These are phyloP conservation scores for Colletotrichum sp. DNA, from an alignment of 2,329 filamentous ascomycete genomes.

Conservation along the genomic window DNA sequence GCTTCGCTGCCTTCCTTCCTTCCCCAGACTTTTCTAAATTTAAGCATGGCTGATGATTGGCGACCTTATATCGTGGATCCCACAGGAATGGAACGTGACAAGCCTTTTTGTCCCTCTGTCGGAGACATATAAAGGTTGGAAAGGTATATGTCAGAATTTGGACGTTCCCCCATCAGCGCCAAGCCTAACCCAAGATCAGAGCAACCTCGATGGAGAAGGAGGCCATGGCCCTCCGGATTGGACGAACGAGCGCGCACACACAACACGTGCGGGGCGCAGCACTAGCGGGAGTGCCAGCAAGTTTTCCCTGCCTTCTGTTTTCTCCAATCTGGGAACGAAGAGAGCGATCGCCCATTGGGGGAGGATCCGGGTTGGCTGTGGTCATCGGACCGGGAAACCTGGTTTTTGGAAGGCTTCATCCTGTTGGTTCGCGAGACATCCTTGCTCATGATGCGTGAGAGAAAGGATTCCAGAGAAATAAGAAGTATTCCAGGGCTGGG, in stretches of 20 bases:
- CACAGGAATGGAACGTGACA: background rate
- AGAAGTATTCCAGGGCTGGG: background rate
- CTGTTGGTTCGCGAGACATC: background rate
- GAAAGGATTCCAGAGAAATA: background rate
- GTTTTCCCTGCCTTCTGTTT: background rate
- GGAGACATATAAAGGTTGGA: background rate
- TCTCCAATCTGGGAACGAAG: background rate
- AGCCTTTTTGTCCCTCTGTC: background rate
- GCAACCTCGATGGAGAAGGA: background rate
- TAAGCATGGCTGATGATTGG: background rate
- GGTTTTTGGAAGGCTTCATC: background rate
- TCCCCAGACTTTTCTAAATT: constrained; percentile 7
- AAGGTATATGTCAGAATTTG: background rate
- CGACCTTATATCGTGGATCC: background rate
- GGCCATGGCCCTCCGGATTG: background rate
- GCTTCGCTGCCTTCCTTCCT: background rate
- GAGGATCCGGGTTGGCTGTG: background rate
- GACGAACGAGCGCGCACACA: background rate
- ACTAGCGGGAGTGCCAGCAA: background rate
- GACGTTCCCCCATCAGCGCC: background rate
- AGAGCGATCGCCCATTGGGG: background rate
- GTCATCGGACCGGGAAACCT: background rate
- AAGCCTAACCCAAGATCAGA: background rate
- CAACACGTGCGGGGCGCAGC: background rate
- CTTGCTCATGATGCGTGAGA: background rate